Evolutionary conservation across 768 basidiomycete species (phyloP).

Genomic region (Daedaleopsis nitida): DNA sequence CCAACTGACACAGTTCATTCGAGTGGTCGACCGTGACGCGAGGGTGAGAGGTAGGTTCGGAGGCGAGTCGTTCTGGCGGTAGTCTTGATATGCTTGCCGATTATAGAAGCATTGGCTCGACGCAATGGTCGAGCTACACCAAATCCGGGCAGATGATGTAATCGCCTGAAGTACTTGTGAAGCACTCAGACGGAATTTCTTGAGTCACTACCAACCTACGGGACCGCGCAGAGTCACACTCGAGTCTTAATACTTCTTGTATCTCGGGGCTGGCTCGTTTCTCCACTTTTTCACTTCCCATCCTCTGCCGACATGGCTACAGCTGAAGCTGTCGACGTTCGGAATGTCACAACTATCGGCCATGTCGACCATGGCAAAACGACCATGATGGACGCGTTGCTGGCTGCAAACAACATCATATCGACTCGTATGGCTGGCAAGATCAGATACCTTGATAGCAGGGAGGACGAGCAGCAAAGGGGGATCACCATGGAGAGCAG

Average conservation of each 20-base stretch:
- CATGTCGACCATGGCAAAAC: slow-evolving; percentile 98
- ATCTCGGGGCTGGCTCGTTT: not conserved
- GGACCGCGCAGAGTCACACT: not conserved
- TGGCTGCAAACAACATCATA: slow-evolving; percentile 98
- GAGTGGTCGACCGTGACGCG: too few species aligned
- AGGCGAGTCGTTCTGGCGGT: too few species aligned
- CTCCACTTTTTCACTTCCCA: not conserved
- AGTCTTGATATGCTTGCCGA: too few species aligned
- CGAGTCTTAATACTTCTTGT: not conserved
- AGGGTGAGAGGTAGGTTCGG: too few species aligned
- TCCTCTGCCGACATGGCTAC: slow-evolving; percentile 11
- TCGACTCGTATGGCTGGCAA: slow-evolving; percentile 94
- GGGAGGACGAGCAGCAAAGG: slow-evolving; percentile 96
- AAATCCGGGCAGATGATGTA: too few species aligned
- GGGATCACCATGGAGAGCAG: slow-evolving; percentile 99
- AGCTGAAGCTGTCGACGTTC: slow-evolving; percentile 45
- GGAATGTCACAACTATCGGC: slow-evolving; percentile 84
- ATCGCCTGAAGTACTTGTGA: too few species aligned
- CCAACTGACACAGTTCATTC: too few species aligned
- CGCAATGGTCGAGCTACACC: too few species aligned
- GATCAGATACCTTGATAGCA: slow-evolving; percentile 90
- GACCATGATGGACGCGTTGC: slow-evolving; percentile 90
- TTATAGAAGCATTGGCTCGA: too few species aligned
- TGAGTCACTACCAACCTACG: too few species aligned
- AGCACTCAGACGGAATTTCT: too few species aligned